Evolutionary conservation across 2,329 filamentous ascomycete genomes (phyloP).

Genomic region (Botrytis aclada): DNA sequence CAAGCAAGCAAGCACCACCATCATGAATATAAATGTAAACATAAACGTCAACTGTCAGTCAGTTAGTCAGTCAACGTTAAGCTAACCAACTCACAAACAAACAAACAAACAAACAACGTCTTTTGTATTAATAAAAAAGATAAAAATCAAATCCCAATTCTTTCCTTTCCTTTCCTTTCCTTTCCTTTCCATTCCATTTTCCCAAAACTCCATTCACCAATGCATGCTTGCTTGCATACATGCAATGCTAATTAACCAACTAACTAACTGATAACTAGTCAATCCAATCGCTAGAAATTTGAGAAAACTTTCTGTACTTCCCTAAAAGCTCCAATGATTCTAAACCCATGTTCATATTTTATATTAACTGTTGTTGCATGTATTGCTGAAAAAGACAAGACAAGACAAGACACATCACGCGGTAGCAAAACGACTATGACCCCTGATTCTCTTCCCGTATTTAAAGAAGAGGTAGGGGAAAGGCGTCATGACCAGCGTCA

Average conservation of each 20-base stretch:
- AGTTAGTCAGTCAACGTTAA: no score
- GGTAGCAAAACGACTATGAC: slow-evolving; percentile 52
- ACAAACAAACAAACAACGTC: no score
- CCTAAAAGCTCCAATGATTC: background rate
- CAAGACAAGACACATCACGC: slow-evolving; percentile 24
- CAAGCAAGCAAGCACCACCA: no score
- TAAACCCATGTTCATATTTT: slow-evolving; percentile 7
- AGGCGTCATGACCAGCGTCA: slow-evolving; percentile 60
- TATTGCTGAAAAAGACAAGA: slow-evolving; percentile 6
- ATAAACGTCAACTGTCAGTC: no score
- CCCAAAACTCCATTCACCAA: background rate
- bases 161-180: no score
- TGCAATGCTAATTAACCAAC: background rate
- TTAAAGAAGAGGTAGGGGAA: slow-evolving; percentile 63
- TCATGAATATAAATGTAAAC: no score
- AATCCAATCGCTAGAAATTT: slow-evolving; percentile 1
- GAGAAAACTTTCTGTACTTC: background rate
- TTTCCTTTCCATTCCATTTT: background rate
- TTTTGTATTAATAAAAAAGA: slow-evolving; percentile 9
- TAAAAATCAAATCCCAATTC: background rate
- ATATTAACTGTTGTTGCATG: slow-evolving; percentile 12
- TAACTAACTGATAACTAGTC: no score
- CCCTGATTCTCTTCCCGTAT: slow-evolving; percentile 56
- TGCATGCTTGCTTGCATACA: no score
- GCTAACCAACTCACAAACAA: no score